Percentiles rank a stretch among this genome's conserved stretches.
These are phyloP conservation scores for Penicilliopsis zonata DNA, from an alignment of 495 filamentous ascomycete genomes.

Conservation along the genomic window DNA sequence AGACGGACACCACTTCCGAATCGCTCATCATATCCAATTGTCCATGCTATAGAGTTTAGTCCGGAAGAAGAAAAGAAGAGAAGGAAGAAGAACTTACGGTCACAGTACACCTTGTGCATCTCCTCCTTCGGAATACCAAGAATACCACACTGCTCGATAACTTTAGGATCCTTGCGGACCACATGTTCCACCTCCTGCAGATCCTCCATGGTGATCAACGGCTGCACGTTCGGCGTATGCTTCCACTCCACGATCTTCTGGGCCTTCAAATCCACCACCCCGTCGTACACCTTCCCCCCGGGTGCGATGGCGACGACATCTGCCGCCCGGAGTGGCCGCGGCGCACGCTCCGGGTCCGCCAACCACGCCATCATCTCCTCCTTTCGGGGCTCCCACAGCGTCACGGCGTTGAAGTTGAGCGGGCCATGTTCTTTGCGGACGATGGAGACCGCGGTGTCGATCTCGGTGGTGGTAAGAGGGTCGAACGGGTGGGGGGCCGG, in stretches of 20 bases:
- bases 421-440: conserved; percentile 59
- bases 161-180: conserved; percentile 67
- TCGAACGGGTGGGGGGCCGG: conserved; percentile 70
- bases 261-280: conserved; percentile 63
- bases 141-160: conserved; percentile 85
- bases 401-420: conserved; percentile 80
- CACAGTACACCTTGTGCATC: conserved; percentile 89
- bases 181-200: conserved; percentile 77
- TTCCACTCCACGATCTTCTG: conserved; percentile 67
- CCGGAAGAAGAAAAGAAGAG: conserved; percentile 2
- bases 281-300: conserved; percentile 75
- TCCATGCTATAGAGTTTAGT: conserved; percentile 61
- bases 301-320: conserved; percentile 81
- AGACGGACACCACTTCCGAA: conserved; percentile 71
- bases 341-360: conserved; percentile 42
- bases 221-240: conserved; percentile 68
- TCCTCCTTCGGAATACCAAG: conserved; percentile 77
- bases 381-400: conserved; percentile 82
- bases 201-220: conserved; percentile 93
- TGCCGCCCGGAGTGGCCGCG: conserved; percentile 60
- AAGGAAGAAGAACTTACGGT: conserved; percentile 42
- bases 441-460: conserved; percentile 59
- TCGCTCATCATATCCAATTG: conserved; percentile 89
- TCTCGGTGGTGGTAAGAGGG: conserved; percentile 66
- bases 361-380: conserved; percentile 79